Evolutionary conservation across 1,139 yeast species (phyloP), one percentile per base, ranked within the genome.

Genomic region (Pichia sp.): DNA sequence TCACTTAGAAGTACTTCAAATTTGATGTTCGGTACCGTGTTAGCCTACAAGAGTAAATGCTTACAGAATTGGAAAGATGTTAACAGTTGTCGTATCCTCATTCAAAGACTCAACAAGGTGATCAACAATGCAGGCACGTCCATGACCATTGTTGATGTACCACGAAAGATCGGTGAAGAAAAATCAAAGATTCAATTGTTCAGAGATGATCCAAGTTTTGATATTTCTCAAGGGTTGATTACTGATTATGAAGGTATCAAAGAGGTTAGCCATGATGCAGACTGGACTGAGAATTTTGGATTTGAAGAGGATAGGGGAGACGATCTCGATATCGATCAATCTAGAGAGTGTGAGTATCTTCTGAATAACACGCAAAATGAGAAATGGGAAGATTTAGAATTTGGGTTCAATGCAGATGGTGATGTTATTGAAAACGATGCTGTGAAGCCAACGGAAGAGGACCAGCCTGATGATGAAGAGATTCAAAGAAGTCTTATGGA

Each of bases 21-120:
- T 47, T 61, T 83, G 21, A 61, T 83, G 51, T 74, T 76, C 54
- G 90, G 90, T 0, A 71, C 81, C 2, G 69, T 84, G 0, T 58
- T 82, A 35, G 71, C 79, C 30, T 81, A 77, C 60, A 74, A 69
- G 19, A 41, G 39, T 4, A 45, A 51, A 36, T 50, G 54, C 22
- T 42, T 52, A 1, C 18, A 27, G 24, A 41, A 45, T 18, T 53
- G 52, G 46, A 53, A 43, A 20, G 57, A 53, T 12, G 50, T 41
- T 1, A 39, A 22, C 22, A 48, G 32, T 30, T 48, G 50, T n/a
- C 42, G 52, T 8, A 34, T 34, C 44, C 24, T 48, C 12, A 46
- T 51, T 17, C 47, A 47, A 24, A 24, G 47, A 30, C 30, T 34
- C 12, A 34, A 33, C 17, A n/a, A 11, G 19, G 44, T 31, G 18